phyloP scores from a whole-genome alignment of 768 basidiomycete genomes.

The Tylopilus vinaceipallidus region DNA sequence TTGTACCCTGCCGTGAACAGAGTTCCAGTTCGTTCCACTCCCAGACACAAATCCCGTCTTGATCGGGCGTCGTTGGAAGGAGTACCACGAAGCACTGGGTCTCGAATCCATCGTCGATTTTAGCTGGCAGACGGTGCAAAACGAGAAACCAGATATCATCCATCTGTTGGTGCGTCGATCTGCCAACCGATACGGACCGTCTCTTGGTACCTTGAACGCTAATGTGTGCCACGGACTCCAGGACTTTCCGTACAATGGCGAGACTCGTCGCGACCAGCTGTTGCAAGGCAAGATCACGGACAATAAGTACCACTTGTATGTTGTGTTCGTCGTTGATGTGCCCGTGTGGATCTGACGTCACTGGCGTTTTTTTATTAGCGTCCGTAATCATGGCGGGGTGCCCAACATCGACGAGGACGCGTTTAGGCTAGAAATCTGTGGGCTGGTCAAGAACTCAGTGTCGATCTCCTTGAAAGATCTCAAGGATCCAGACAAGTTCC shows the following conservation, averaged over 20 bases:
- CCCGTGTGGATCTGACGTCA: constrained; percentile 15
- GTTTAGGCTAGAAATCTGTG: constrained; percentile 50
- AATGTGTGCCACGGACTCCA: neutral
- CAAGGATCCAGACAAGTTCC: constrained; percentile 45
- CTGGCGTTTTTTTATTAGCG: no score
- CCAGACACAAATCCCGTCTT: constrained; percentile 51
- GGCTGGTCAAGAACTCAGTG: constrained; percentile 45
- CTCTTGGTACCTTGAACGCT: no score
- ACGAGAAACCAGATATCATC: constrained; percentile 50
- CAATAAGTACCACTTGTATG: constrained; percentile 50
- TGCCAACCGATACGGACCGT: neutral
- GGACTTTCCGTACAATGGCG: constrained; percentile 58
- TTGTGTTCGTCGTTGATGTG: no score
- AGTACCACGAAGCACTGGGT: constrained; percentile 51
- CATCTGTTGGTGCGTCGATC: constrained; percentile 40
- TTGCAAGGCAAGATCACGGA: constrained; percentile 46
- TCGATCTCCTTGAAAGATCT: constrained; percentile 47
- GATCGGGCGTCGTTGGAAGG: constrained; percentile 50
- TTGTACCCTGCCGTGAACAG: constrained; percentile 17
- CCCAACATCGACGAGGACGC: constrained; percentile 47
- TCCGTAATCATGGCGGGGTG: constrained; percentile 54
- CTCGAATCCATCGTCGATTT: constrained; percentile 44
- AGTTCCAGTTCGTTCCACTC: constrained; percentile 48
- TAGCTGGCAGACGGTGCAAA: constrained; percentile 51
- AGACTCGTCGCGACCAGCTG: constrained; percentile 44